A percentile compares a stretch with the other conserved stretches of the same genome.
Conservation (phyloP, 2,329 filamentous ascomycete species). For the Diaporthe sp. region DNA sequence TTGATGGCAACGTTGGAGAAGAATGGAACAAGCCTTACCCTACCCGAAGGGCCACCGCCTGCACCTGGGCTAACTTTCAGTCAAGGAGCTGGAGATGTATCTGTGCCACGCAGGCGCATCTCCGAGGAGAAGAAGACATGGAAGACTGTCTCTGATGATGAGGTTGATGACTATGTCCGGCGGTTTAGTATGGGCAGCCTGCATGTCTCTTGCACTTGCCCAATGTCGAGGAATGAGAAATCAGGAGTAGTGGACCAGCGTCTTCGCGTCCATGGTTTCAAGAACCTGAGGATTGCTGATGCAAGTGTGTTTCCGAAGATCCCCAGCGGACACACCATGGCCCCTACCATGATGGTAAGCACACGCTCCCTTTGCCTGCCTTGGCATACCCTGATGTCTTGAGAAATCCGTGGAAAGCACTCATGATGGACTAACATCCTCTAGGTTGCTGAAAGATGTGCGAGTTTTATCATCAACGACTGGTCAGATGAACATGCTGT, state of each 20-base stretch:
- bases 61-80: background rate
- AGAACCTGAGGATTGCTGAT: conserved; percentile 41
- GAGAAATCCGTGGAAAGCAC: background rate
- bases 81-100: background rate
- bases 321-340: conserved; percentile 44
- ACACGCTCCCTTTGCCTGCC: background rate
- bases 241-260: conserved; percentile 41
- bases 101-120: background rate
- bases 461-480: conserved; percentile 40
- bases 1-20: background rate
- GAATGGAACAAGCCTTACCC: background rate
- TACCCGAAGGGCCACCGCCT: background rate
- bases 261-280: conserved; percentile 40
- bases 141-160: conserved; percentile 41
- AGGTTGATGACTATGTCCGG: conserved; percentile 43
- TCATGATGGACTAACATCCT: background rate
- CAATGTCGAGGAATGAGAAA: conserved; percentile 42
- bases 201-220: conserved; percentile 55
- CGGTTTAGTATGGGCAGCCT: conserved; percentile 39
- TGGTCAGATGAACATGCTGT: background rate
- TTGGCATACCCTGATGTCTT: too few relatives aligned
- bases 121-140: conserved; percentile 32
- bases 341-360: conserved; percentile 42
- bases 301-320: conserved; percentile 46
- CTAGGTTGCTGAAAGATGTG: conserved; percentile 42